Evolutionary conservation across 805 yeast species (phyloP).

Genomic region (Phaffomyces antillensis): DNA sequence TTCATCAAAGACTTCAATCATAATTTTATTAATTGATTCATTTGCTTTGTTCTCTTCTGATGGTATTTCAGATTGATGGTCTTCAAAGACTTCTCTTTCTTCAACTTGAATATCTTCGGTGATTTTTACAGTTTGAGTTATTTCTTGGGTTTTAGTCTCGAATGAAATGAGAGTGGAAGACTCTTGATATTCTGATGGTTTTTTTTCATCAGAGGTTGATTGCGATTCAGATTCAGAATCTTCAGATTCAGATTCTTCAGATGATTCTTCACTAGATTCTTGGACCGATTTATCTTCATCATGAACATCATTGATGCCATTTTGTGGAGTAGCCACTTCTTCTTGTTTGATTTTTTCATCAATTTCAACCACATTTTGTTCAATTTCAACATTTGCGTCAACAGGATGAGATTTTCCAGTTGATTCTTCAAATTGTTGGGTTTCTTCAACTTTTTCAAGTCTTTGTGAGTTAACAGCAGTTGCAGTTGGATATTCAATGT

Average conservation of each 20-base stretch:
- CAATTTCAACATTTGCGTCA: background rate
- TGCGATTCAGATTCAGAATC: background rate
- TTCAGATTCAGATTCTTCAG: background rate
- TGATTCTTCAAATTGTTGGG: too few species aligned
- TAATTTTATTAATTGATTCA: too few species aligned
- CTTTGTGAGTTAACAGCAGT: too few species aligned
- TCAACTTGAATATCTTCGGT: background rate
- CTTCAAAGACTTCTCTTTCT: background rate
- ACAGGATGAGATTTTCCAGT: background rate
- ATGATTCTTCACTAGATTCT: background rate
- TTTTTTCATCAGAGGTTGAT: background rate
- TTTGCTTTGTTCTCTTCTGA: too few species aligned
- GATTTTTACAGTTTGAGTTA: background rate
- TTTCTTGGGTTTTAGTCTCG: too few species aligned
- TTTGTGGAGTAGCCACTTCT: too few species aligned
- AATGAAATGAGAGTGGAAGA: too few species aligned
- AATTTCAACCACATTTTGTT: too few species aligned
- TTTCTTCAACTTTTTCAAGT: too few species aligned
- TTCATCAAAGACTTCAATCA: background rate
- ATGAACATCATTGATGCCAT: too few species aligned
- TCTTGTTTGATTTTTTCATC: background rate
- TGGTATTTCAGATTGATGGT: background rate
- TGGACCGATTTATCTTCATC: too few species aligned
- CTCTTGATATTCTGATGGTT: background rate
- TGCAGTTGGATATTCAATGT: too few species aligned